Evolutionary conservation across 176 grass and related monocot species (phyloP).

Genomic region (Bonia amplexicaulis): DNA sequence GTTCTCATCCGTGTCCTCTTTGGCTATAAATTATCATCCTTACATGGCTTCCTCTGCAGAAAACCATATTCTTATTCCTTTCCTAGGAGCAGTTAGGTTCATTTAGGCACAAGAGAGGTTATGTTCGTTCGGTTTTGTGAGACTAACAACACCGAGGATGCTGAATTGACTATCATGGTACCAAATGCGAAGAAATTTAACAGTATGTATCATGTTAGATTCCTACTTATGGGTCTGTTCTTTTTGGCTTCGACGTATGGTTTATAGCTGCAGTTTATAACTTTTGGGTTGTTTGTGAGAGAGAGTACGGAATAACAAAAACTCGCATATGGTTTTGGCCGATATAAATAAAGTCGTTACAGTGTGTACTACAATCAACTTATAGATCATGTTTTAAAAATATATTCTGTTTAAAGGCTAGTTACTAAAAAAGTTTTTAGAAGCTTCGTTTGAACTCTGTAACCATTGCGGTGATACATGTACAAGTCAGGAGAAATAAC

Average conservation of each 20-base stretch:
- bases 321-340: too few relatives aligned
- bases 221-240: neutral
- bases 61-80: constrained; percentile 1
- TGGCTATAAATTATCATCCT: neutral
- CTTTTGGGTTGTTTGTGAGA: too few relatives aligned
- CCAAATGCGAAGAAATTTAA: neutral
- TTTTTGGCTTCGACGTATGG: too few relatives aligned
- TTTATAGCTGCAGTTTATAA: too few relatives aligned
- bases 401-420: too few relatives aligned
- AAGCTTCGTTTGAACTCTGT: neutral
- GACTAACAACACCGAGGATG: neutral
- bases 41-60: neutral
- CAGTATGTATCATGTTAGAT: neutral
- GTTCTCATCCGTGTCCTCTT: neutral
- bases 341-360: too few relatives aligned
- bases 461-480: neutral
- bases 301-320: too few relatives aligned
- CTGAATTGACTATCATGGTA: neutral
- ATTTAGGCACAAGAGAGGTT: neutral
- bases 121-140: neutral
- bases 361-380: too few relatives aligned
- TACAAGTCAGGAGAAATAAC: neutral
- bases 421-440: too few relatives aligned
- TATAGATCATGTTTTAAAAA: too few relatives aligned
- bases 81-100: constrained; percentile 10